Evolutionary conservation across 1,284 basidiomycete genomes (phyloP).

Genomic region (Ceraceosorus bombacis): DNA sequence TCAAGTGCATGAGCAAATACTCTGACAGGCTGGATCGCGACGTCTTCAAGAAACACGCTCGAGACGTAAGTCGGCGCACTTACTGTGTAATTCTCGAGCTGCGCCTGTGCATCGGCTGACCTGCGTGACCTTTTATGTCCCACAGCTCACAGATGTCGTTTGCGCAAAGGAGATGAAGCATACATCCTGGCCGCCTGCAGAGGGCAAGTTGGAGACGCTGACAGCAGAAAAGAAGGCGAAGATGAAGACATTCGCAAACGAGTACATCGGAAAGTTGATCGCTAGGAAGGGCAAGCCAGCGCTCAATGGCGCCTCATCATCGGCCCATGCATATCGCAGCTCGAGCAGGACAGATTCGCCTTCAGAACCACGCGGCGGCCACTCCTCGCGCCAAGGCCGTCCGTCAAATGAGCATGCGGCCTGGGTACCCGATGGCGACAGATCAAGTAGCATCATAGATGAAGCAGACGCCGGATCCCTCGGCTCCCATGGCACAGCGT

Average conservation of each 20-base stretch:
- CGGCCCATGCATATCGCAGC: too few relatives aligned
- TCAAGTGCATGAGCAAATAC: constrained; percentile 84
- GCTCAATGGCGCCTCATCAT: too few relatives aligned
- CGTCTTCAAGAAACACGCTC: constrained; percentile 87
- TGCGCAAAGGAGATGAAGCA: constrained; percentile 84
- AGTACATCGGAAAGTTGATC: constrained; percentile 55
- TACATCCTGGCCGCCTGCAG: constrained; percentile 50
- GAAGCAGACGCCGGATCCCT: too few relatives aligned
- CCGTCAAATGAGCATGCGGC: too few relatives aligned
- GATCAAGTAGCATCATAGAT: too few relatives aligned
- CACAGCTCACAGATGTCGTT: constrained; percentile 68
- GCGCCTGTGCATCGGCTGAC: background rate
- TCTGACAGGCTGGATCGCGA: constrained; percentile 71
- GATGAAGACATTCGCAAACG: constrained; percentile 88
- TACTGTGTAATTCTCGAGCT: background rate
- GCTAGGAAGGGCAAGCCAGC: constrained; percentile 6
- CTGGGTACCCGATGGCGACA: too few relatives aligned
- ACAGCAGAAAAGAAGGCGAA: constrained; percentile 79
- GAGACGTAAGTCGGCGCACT: constrained; percentile 61
- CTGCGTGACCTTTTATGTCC: background rate
- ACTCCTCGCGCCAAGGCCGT: too few relatives aligned
- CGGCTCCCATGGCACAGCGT: too few relatives aligned
- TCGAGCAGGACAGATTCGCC: too few relatives aligned
- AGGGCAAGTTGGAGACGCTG: constrained; percentile 48
- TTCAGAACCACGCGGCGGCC: too few relatives aligned